phyloP scores from a whole-genome alignment of 2,329 filamentous ascomycete genomes.

The Fusarium veterinarium region DNA sequence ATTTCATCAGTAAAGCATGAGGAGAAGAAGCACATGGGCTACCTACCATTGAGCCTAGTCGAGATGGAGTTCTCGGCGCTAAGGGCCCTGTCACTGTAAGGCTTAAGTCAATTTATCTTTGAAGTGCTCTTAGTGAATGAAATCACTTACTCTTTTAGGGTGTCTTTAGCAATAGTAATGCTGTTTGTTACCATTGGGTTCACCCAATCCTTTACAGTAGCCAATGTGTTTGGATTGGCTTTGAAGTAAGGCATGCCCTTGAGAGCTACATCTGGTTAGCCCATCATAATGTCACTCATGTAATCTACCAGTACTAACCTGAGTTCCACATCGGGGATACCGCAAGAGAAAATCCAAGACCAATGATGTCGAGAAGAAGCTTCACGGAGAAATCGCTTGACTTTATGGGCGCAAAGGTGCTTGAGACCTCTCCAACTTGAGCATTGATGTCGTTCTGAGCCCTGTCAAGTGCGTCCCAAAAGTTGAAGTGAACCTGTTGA shows the following conservation, averaged over 20 bases:
- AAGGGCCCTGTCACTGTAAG: not conserved
- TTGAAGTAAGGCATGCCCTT: not conserved
- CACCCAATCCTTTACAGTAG: not conserved
- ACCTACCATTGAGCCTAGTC: not conserved
- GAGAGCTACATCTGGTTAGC: not conserved
- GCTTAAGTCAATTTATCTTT: rapidly evolving
- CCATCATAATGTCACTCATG: rapidly evolving
- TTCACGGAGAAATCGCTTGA: not conserved
- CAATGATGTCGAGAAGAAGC: not conserved
- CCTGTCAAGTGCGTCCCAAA: not conserved
- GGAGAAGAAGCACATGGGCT: rapidly evolving
- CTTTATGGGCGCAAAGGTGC: not conserved
- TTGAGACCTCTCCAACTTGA: not conserved
- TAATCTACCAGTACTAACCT: not conserved
- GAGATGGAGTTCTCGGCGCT: not conserved
- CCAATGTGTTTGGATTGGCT: not conserved
- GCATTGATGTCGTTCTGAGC: not conserved
- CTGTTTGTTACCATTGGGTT: not conserved
- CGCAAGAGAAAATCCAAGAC: not conserved
- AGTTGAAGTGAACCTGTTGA: not conserved
- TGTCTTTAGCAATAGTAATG: not conserved
- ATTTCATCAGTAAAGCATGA: rapidly evolving
- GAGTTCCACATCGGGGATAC: not conserved
- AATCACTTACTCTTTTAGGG: not conserved
- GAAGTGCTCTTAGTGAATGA: rapidly evolving